These are phyloP conservation scores for Ustilago crameri DNA, from an alignment of 1,284 basidiomycete species.

Conservation along the genomic window DNA sequence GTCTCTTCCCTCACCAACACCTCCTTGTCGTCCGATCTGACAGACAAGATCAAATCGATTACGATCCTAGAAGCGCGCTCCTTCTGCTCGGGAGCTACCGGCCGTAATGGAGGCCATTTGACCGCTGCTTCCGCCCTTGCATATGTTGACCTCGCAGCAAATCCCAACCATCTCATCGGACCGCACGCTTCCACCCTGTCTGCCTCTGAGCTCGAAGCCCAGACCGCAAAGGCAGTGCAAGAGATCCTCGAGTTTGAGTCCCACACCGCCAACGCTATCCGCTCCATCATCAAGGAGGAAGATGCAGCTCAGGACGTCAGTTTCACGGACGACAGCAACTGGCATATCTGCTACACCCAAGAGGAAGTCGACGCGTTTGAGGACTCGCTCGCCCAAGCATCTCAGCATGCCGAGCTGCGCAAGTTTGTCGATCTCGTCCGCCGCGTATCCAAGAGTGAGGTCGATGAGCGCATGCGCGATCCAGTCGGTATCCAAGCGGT, in stretches of 20 bases:
- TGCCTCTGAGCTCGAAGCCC: neutral
- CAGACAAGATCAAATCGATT: slow-evolving; percentile 7
- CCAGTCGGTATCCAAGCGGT: slow-evolving; percentile 29
- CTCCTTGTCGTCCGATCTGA: neutral
- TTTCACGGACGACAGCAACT: slow-evolving; percentile 36
- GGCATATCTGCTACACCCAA: slow-evolving; percentile 47
- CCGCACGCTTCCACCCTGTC: neutral
- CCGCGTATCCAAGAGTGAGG: slow-evolving; percentile 30
- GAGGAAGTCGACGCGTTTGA: slow-evolving; percentile 44
- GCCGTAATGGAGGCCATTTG: slow-evolving; percentile 58
- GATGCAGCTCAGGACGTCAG: slow-evolving; percentile 12
- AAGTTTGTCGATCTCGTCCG: slow-evolving; percentile 26
- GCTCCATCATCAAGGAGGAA: slow-evolving; percentile 17
- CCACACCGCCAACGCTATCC: slow-evolving; percentile 23
- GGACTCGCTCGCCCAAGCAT: slow-evolving; percentile 25
- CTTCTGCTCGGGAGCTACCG: slow-evolving; percentile 57
- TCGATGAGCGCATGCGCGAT: slow-evolving; percentile 23
- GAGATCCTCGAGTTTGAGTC: slow-evolving; percentile 46
- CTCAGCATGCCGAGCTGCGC: slow-evolving; percentile 15
- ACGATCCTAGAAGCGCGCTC: slow-evolving; percentile 46
- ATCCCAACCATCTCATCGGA: slow-evolving; percentile 36
- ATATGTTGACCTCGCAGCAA: slow-evolving; percentile 43
- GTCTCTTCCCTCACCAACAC: slow-evolving; percentile 6
- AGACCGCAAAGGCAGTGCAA: slow-evolving; percentile 19
- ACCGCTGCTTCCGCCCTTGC: slow-evolving; percentile 50